Conservation (phyloP, 2,329 filamentous ascomycete species). For the Penicillium decumbens region DNA sequence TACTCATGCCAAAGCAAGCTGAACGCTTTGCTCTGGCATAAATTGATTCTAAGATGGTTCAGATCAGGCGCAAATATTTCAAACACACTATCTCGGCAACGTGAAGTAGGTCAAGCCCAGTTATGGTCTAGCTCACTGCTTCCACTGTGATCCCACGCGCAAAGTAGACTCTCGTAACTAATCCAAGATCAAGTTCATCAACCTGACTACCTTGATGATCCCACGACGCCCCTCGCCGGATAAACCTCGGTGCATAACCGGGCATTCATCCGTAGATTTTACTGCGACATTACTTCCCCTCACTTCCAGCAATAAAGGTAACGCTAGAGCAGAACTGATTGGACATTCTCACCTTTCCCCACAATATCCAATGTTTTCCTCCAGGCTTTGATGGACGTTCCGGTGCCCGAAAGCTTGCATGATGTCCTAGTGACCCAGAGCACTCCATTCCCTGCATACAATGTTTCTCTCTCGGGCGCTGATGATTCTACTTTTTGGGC, state of each 20-base stretch:
- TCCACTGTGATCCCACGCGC: too few species aligned
- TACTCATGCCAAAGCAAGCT: too few species aligned
- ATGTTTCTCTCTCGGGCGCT: not conserved
- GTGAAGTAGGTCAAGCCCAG: too few species aligned
- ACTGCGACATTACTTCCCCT: not conserved
- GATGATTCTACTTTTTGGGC: constrained; percentile 9
- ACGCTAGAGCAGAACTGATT: not conserved
- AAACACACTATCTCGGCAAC: too few species aligned
- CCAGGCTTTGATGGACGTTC: not conserved
- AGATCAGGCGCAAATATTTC: too few species aligned
- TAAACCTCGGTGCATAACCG: constrained; percentile 8
- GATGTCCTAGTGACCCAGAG: not conserved
- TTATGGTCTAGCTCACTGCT: too few species aligned
- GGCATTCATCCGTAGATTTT: constrained; percentile 3
- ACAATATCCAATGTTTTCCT: not conserved
- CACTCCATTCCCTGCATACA: not conserved
- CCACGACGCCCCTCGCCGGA: constrained; percentile 1
- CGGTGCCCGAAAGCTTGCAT: not conserved
- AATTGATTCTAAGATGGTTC: too few species aligned
- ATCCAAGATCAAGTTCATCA: not conserved
- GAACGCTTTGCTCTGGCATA: too few species aligned
- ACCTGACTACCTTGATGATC: not conserved
- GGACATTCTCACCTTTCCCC: not conserved
- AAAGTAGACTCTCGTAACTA: too few species aligned
- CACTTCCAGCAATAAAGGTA: not conserved